Base-by-base conservation (phyloP, 75 land plant species). In the Sequoiadendron giganteum region DNA sequence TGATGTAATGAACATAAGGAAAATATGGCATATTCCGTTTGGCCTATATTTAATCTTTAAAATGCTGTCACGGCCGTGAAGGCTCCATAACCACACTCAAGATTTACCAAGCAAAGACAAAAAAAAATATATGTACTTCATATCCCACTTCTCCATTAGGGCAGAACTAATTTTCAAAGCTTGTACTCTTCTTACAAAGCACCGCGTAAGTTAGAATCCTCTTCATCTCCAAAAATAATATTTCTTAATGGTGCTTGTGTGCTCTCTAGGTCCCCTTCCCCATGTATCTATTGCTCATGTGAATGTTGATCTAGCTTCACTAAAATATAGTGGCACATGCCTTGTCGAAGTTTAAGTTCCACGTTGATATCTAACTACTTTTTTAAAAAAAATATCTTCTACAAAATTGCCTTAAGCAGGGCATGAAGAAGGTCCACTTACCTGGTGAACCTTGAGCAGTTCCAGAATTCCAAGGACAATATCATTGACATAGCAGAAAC, bases 401-500 rank as follows among this genome's bases (percentile, higher is more conserved):
- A 72, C 52, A 38, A 4, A 80, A 38, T 8, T 25, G 49, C 3
- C 84, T 42, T 54, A 52, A 79, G 56, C 43, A 87, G 39, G 65
- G 40, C 2, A 55, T 32, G 38, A 56, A 38, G 56, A 76, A n/a
- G 82, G 55, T 1, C 14, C 14, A 55, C 87, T 34, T 72, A 88
- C 91, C 80, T 30, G 28, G 49, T 91, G 91, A 38, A 52, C 80
- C 82, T 91, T 91, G 42, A 91, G 91, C 76, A 91, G 88, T 65
- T 90, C 92, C 30, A 91, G 85, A 42, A 91, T 91, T 55, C 85
- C 91, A 72, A 91, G 93, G 4, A 92, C 93, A 73, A 92, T 92
- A 49, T 92, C 93, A 83, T 92, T 92, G 86, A 92, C 93, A 84
- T 92, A 92, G 90, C 93, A 92, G 38, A 92, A 92, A 48, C 93